Evolutionary conservation across 352 stramenopile genomes (phyloP).

Genomic region (Phytophthora uliginosa): DNA sequence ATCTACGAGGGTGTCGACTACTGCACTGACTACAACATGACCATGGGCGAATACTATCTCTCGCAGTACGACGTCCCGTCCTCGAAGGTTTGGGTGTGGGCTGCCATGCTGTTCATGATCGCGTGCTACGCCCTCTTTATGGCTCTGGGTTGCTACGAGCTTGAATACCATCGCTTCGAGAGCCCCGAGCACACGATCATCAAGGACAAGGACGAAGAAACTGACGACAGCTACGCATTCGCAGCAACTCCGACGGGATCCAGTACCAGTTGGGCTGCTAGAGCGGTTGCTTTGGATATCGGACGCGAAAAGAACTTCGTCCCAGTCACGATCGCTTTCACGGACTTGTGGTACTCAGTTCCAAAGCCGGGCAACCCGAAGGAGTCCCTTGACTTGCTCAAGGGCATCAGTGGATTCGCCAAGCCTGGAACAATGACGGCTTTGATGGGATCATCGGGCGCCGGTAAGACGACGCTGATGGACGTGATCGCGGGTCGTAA

Average conservation of each 20-base stretch:
- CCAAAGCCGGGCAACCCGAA: constrained; percentile 50
- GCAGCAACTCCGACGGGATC: constrained; percentile 27
- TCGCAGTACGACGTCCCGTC: constrained; percentile 38
- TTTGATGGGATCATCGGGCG: constrained; percentile 23
- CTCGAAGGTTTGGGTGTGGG: constrained; percentile 41
- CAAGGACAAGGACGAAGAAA: constrained; percentile 25
- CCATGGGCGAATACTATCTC: constrained; percentile 56
- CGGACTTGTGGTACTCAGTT: constrained; percentile 60
- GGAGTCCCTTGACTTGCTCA: constrained; percentile 22
- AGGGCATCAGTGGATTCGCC: constrained; percentile 22
- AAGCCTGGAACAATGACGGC: constrained; percentile 21
- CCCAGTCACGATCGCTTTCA: constrained; percentile 50
- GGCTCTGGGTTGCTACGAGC: constrained; percentile 26
- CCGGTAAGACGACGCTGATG: constrained; percentile 28
- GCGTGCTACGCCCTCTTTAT: constrained; percentile 41
- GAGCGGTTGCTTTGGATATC: constrained; percentile 25
- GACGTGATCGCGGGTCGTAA: constrained; percentile 29
- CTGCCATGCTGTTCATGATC: constrained; percentile 45
- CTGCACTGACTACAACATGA: constrained; percentile 39
- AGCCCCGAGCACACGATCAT: constrained; percentile 37
- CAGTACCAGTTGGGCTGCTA: constrained; percentile 4
- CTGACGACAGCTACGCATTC: constrained; percentile 24
- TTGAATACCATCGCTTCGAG: constrained; percentile 46
- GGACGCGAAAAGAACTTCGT: constrained; percentile 47
- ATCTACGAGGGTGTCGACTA: constrained; percentile 51